Percentiles rank a stretch among this genome's conserved stretches.
Evolutionary conservation across 2,329 filamentous ascomycete genomes (phyloP).

Genomic region (Aschersonia sp.): DNA sequence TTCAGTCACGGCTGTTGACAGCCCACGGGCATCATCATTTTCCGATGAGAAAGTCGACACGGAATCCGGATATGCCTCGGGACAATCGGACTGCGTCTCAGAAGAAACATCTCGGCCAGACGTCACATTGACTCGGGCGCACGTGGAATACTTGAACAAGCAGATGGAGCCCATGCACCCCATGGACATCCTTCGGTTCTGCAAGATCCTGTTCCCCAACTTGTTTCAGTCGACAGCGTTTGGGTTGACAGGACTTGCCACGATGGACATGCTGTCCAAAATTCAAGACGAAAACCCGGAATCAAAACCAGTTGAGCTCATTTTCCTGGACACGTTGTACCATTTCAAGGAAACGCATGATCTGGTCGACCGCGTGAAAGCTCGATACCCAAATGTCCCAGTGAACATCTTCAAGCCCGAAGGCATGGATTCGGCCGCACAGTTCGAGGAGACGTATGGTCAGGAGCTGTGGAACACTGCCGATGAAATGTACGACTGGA

Average conservation of each 20-base stretch:
- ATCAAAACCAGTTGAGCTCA: constrained; percentile 45
- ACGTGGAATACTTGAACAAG: constrained; percentile 80
- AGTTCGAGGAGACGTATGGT: constrained; percentile 76
- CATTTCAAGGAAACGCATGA: constrained; percentile 67
- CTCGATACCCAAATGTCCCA: constrained; percentile 61
- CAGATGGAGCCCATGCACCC: constrained; percentile 81
- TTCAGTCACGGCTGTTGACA: constrained; percentile 17
- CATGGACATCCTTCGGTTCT: constrained; percentile 85
- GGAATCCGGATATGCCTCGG: constrained; percentile 79
- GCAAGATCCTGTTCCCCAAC: constrained; percentile 76
- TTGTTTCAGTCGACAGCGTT: constrained; percentile 81
- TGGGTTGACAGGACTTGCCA: constrained; percentile 66
- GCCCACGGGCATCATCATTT: constrained; percentile 23
- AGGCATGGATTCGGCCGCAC: constrained; percentile 52
- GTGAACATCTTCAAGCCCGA: constrained; percentile 85
- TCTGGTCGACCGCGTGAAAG: constrained; percentile 59
- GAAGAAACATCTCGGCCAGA: constrained; percentile 42
- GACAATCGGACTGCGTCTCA: constrained; percentile 23
- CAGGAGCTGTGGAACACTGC: constrained; percentile 71
- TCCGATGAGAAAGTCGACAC: constrained; percentile 29
- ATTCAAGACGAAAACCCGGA: constrained; percentile 48
- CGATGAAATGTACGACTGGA: constrained; percentile 85
- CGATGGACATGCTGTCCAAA: constrained; percentile 74
- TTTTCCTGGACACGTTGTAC: constrained; percentile 76
- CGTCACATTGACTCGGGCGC: constrained; percentile 72